A percentile compares a stretch with the other conserved stretches of the same genome.
These are phyloP conservation scores for Aethionema arabicum DNA, from an alignment of 345 rosid species.

Conservation along the genomic window DNA sequence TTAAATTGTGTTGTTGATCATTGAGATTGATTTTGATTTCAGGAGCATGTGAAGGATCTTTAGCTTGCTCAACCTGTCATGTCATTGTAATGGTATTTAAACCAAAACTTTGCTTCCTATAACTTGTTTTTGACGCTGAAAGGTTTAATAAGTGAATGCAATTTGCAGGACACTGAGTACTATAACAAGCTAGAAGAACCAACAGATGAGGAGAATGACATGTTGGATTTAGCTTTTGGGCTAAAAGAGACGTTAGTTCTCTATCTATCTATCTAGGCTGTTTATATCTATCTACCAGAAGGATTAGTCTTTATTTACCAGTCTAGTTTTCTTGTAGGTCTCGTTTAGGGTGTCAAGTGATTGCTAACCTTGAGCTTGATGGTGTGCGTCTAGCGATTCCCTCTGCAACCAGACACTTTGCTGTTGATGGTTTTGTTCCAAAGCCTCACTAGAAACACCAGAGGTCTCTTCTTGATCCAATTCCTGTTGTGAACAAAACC, in stretches of 20 bases:
- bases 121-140: neutral
- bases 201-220: slow-evolving; percentile 58
- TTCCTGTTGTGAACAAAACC: too few species aligned
- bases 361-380: slow-evolving; percentile 64
- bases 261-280: neutral
- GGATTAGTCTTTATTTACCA: neutral
- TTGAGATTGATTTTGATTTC: neutral
- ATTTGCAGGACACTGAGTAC: slow-evolving; percentile 36
- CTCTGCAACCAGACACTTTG: slow-evolving; percentile 74
- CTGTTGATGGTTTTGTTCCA: slow-evolving; percentile 70
- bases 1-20: neutral
- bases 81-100: neutral
- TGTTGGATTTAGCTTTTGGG: too few species aligned
- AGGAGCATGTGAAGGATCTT: neutral
- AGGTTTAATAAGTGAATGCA: neutral
- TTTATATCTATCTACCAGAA: neutral
- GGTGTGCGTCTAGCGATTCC: slow-evolving; percentile 68
- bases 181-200: slow-evolving; percentile 83
- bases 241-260: slow-evolving; percentile 42
- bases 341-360: slow-evolving; percentile 71
- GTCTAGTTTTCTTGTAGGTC: slow-evolving; percentile 41
- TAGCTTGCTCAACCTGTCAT: neutral
- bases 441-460: slow-evolving; percentile 53
- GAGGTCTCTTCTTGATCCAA: too few species aligned
- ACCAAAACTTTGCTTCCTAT: neutral